phyloP scores from a whole-genome alignment of 2,329 filamentous ascomycete genomes.

The Lithohypha guttulata region DNA sequence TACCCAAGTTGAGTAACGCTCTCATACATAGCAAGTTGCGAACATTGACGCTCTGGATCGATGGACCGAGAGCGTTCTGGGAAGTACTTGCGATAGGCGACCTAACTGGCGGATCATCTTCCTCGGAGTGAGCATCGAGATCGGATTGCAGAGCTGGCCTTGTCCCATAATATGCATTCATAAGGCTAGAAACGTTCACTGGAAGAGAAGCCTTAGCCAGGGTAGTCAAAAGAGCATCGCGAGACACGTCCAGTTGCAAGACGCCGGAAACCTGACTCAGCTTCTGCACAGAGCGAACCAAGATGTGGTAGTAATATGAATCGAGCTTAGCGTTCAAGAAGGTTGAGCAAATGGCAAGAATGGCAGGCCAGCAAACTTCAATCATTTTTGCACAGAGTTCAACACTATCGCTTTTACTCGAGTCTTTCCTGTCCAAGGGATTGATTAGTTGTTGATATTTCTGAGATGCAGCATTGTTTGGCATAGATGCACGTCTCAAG shows the following conservation, averaged over 20 bases:
- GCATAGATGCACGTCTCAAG: neutral
- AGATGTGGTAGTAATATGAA: constrained; percentile 81
- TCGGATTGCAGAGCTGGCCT: neutral
- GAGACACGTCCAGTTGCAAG: constrained; percentile 68
- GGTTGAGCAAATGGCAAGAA: constrained; percentile 87
- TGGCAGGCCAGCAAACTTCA: constrained; percentile 88
- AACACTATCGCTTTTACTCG: constrained; percentile 60
- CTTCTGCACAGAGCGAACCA: constrained; percentile 89
- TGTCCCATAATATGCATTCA: constrained; percentile 5
- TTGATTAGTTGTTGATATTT: constrained; percentile 74
- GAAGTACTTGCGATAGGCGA: constrained; percentile 8
- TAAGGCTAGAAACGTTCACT: constrained; percentile 44
- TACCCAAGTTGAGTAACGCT: constrained; percentile 87
- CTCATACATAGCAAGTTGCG: constrained; percentile 82
- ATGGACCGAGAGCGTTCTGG: constrained; percentile 3
- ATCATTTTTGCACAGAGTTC: constrained; percentile 71
- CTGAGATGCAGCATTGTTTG: constrained; percentile 45
- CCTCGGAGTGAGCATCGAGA: neutral
- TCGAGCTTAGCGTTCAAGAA: constrained; percentile 89
- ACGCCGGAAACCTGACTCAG: constrained; percentile 91
- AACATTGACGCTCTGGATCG: constrained; percentile 56
- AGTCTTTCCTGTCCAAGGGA: constrained; percentile 63
- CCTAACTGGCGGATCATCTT: neutral
- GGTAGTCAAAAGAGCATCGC: constrained; percentile 90
- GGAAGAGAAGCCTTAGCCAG: constrained; percentile 88